phyloP scores from a whole-genome alignment of 139 green algal species.

The Picochlorum sp. region DNA sequence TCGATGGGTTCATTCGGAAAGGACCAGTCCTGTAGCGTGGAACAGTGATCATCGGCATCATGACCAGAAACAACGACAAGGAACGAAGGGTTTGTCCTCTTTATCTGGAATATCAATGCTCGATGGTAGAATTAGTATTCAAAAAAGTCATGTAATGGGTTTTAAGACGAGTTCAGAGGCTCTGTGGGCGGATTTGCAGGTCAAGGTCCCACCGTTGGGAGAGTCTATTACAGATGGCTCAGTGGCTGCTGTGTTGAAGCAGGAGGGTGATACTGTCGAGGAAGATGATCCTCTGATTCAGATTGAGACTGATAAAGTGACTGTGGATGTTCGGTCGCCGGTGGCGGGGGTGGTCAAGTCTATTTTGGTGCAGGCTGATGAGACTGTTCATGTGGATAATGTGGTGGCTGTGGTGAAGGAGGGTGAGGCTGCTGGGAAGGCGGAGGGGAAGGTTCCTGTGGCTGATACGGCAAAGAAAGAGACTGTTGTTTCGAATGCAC shows the following conservation, averaged over 20 bases:
- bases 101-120: too few relatives aligned
- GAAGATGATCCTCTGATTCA: conserved; percentile 34
- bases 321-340: conserved; percentile 33
- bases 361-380: conserved; percentile 33
- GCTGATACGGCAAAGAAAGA: neutral
- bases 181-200: conserved; percentile 9
- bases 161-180: too few relatives aligned
- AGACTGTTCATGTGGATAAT: conserved; percentile 27
- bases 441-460: neutral
- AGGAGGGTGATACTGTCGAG: conserved; percentile 20
- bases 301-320: conserved; percentile 40
- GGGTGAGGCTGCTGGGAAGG: conserved; percentile 9
- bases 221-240: conserved; percentile 33
- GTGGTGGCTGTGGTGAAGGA: conserved; percentile 20
- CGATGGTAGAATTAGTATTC: too few relatives aligned
- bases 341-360: conserved; percentile 19
- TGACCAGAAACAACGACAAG: too few relatives aligned
- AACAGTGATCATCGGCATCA: too few relatives aligned
- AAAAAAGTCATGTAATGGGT: too few relatives aligned
- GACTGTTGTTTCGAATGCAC: neutral
- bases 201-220: conserved; percentile 26
- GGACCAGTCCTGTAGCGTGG: too few relatives aligned
- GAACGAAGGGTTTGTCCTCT: too few relatives aligned
- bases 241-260: conserved; percentile 20
- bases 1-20: too few relatives aligned